Percentiles rank a stretch among this genome's conserved stretches.
These are phyloP conservation scores for Serendipita sp. DNA, from an alignment of 1,284 basidiomycete species.

Conservation along the genomic window DNA sequence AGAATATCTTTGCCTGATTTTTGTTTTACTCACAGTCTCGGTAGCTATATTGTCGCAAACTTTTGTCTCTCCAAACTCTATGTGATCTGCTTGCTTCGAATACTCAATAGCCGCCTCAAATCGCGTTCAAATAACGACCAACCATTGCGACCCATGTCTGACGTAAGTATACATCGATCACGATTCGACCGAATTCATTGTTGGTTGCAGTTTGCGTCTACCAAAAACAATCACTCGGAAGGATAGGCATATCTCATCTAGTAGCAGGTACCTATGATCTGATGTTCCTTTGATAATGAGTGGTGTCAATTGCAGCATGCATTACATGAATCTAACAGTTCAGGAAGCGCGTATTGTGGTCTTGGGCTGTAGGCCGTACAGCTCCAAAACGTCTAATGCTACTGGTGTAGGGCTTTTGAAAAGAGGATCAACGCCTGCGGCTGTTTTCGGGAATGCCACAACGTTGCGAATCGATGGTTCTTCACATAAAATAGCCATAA, in stretches of 20 bases:
- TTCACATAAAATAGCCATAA: conserved; percentile 80
- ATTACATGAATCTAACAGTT: background rate
- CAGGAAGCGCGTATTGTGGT: background rate
- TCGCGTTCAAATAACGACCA: background rate
- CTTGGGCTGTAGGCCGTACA: conserved; percentile 22
- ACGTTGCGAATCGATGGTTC: conserved; percentile 82
- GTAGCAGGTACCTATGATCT: too few species aligned
- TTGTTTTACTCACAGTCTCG: background rate
- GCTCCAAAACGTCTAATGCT: conserved; percentile 33
- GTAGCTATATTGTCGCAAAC: background rate
- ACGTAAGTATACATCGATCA: background rate
- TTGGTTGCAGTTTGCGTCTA: background rate
- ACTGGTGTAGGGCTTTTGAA: conserved; percentile 74
- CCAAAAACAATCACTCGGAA: background rate
- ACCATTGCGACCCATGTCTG: background rate
- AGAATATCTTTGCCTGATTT: background rate
- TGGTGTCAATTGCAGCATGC: too few species aligned
- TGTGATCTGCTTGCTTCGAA: background rate
- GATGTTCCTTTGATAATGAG: too few species aligned
- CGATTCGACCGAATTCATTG: background rate
- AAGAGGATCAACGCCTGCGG: conserved; percentile 69
- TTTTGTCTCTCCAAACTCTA: background rate
- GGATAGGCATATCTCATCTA: too few species aligned
- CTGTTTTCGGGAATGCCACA: conserved; percentile 90
- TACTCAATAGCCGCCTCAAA: background rate